Percentiles rank a stretch among this genome's conserved stretches.
These are phyloP conservation scores for Circinella minor DNA, from an alignment of 371 early-diverging fungal genomes.

Conservation along the genomic window DNA sequence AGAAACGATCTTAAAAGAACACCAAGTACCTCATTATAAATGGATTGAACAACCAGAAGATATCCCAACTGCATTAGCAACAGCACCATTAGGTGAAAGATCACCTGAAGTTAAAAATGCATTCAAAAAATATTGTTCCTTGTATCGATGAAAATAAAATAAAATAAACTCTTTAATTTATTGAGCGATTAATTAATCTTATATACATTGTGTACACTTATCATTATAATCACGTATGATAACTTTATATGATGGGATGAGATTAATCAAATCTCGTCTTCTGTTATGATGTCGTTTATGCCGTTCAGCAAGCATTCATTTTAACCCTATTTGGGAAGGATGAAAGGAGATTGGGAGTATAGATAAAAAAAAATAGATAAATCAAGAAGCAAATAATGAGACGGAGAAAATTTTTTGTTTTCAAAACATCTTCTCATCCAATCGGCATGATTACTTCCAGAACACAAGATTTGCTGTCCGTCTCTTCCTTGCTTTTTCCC, in stretches of 20 bases:
- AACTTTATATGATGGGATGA: neutral
- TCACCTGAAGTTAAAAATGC: constrained; percentile 61
- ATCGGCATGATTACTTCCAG: constrained; percentile 23
- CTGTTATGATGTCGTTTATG: neutral
- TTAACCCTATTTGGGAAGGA: constrained; percentile 1
- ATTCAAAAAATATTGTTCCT: constrained; percentile 65
- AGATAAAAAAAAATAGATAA: neutral
- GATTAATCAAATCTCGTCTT: neutral
- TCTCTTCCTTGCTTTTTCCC: constrained; percentile 20
- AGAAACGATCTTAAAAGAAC: constrained; percentile 53
- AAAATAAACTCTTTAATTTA: neutral
- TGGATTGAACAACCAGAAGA: constrained; percentile 92
- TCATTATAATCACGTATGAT: too few relatives aligned
- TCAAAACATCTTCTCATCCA: constrained; percentile 4
- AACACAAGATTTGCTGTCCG: constrained; percentile 4
- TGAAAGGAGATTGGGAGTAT: neutral
- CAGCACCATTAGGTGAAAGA: constrained; percentile 68
- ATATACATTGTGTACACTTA: too few relatives aligned
- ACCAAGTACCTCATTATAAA: constrained; percentile 63
- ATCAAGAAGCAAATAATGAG: too few relatives aligned
- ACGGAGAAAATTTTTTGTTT: neutral
- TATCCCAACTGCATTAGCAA: constrained; percentile 82
- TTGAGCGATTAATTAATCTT: too few relatives aligned
- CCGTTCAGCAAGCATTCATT: neutral
- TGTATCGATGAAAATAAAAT: constrained; percentile 37